These are phyloP conservation scores for Tetracladium setigerum DNA, from an alignment of 495 filamentous ascomycete genomes.

Conservation along the genomic window DNA sequence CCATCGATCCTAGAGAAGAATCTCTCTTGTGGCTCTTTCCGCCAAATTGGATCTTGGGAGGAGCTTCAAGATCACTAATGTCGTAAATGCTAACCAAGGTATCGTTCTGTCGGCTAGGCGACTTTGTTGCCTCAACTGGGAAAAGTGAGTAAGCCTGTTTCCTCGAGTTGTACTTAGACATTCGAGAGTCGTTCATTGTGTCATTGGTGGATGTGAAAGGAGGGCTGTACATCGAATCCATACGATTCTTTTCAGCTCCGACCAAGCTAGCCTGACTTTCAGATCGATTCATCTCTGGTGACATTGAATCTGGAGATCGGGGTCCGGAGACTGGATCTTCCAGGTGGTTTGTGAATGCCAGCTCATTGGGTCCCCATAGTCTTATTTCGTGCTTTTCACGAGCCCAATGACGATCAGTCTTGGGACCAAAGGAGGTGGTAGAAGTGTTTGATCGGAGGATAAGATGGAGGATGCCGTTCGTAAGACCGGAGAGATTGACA, in stretches of 20 bases:
- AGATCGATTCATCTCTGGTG: neutral
- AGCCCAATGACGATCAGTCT: constrained; percentile 8
- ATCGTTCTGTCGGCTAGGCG: neutral
- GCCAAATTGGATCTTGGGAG: constrained; percentile 14
- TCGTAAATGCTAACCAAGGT: constrained; percentile 13
- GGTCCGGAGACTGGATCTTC: constrained; percentile 13
- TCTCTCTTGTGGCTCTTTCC: constrained; percentile 22
- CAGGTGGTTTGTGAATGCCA: constrained; percentile 20
- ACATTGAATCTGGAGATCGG: constrained; percentile 3
- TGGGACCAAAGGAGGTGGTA: constrained; percentile 23
- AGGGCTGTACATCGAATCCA: constrained; percentile 14
- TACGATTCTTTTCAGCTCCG: constrained; percentile 13
- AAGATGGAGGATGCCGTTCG: constrained; percentile 26
- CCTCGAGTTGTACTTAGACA: neutral
- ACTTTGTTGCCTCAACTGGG: constrained; percentile 6
- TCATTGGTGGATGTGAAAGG: neutral
- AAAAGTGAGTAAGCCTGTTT: constrained; percentile 20
- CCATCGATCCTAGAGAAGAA: constrained; percentile 25
- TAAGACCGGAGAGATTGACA: constrained; percentile 28
- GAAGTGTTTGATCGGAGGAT: constrained; percentile 28
- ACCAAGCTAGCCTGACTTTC: constrained; percentile 12
- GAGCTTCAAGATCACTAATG: constrained; percentile 15
- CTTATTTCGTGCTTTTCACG: constrained; percentile 19
- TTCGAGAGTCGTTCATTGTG: neutral
- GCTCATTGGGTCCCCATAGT: constrained; percentile 26